phyloP scores from a whole-genome alignment of 108 stramenopile genomes.

The Licmophora abbreviata region DNA sequence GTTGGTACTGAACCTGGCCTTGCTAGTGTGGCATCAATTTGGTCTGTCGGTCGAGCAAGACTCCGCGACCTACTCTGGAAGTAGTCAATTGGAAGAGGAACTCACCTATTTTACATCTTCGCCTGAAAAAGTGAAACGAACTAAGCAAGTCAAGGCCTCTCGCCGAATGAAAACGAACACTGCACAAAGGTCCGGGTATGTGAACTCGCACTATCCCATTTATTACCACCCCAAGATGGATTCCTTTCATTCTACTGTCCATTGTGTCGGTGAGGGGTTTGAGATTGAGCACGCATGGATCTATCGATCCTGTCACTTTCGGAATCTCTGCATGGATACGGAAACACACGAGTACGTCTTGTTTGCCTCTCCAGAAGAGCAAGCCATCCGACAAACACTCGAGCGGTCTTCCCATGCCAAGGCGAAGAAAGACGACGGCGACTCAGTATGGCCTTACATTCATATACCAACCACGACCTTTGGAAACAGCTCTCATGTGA shows the following conservation, averaged over 20 bases:
- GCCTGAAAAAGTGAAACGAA: too few species aligned
- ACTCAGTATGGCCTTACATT: neutral
- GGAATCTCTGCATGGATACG: constrained; percentile 36
- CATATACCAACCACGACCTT: neutral
- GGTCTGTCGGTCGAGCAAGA: too few species aligned
- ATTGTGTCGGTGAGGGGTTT: constrained; percentile 27
- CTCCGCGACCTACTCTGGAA: too few species aligned
- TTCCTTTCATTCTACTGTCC: constrained; percentile 7
- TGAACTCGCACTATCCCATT: too few species aligned
- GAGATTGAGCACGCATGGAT: constrained; percentile 6
- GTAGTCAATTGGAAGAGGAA: too few species aligned
- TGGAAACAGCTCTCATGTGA: constrained; percentile 9
- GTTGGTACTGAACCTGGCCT: too few species aligned
- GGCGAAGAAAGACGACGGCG: neutral
- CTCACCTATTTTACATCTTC: too few species aligned
- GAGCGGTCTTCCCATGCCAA: neutral
- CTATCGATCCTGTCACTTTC: constrained; percentile 26
- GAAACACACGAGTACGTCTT: constrained; percentile 32
- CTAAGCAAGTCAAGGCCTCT: too few species aligned
- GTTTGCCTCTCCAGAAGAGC: constrained; percentile 18
- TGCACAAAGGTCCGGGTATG: too few species aligned
- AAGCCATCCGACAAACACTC: neutral
- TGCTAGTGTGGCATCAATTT: too few species aligned
- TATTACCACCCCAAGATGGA: too few species aligned
- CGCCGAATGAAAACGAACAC: too few species aligned